Evolutionary conservation across 495 filamentous ascomycete genomes (phyloP), one percentile per base, ranked within the genome.

Genomic region (Neurospora sublineolata): DNA sequence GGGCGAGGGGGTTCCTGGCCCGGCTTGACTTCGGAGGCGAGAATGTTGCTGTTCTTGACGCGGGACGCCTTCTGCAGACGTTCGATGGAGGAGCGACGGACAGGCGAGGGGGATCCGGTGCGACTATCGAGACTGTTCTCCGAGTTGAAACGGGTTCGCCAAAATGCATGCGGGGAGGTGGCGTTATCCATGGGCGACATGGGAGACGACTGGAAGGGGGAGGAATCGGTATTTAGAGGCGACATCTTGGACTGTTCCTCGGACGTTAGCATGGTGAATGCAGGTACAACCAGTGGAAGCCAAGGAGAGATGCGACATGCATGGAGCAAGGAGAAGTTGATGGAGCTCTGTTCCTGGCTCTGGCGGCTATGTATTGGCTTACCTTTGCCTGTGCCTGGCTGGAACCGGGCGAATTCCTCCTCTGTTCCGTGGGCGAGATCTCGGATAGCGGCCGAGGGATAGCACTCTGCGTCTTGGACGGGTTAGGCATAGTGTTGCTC

Each of bases 41-140:
- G 92, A 85, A 97, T 97, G 82, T 88, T 94, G 85, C 94, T 95
- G 82, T 97, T 98, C 83, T 95, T 97, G 68, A 99, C 95, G 46
- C 95, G 91, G 44, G 94, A 97, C 4, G 91, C 93, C 74, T 91
- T 90, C 83, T 97, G 96, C 71, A 99, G 82, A 68, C 93, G 93
- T 81, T 99, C 95, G 71, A 98, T 90, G 12, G 94, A 97, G 6
- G 93, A 90, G 73, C 94, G 90, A 76, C 92, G 91, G 0, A 86
- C 84, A 1, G 90, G 89, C 27, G 89, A 89, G 20, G 88, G 88
- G 12, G 91, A 89, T 38, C 77, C 82, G 67, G 83, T 88, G 81
- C 78, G 87, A 58, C 82, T 84, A 67, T 85, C 87, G 78, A 89
- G 88, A 10, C 38, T 83, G 82, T 96, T 96, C 78, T 97, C 93